Percentiles rank a stretch among this genome's conserved stretches.
phyloP scores from a whole-genome alignment of 768 basidiomycete genomes.

The Mycena amicta region DNA sequence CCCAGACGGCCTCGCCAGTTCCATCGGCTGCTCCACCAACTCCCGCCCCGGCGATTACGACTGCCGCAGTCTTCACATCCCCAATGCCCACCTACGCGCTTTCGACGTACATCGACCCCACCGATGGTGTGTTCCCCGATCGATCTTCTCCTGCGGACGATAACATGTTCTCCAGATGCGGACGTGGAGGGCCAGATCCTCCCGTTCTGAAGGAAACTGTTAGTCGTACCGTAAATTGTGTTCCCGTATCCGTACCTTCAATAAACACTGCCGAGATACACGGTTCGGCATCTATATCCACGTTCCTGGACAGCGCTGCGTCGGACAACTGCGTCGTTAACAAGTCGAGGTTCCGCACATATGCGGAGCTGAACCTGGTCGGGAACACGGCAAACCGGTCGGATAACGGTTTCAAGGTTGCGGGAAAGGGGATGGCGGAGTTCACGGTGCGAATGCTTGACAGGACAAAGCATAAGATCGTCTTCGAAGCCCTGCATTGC shows the following conservation, averaged over 20 bases:
- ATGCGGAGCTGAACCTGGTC: background rate
- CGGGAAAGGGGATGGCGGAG: background rate
- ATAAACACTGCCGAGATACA: background rate
- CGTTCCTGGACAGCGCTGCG: background rate
- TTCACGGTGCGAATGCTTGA: background rate
- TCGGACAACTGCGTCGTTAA: background rate
- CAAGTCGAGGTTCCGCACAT: background rate
- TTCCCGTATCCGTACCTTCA: background rate
- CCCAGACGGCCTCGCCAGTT: background rate
- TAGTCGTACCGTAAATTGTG: constrained; percentile 11
- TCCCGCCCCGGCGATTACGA: background rate
- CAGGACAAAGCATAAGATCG: background rate
- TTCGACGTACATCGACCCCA: background rate
- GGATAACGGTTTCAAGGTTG: background rate
- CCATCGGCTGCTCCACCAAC: background rate
- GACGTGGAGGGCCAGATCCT: constrained; percentile 12
- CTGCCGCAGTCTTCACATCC: background rate
- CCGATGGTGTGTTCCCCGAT: background rate
- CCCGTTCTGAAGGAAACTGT: constrained; percentile 9
- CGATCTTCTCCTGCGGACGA: background rate
- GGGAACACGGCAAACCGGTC: background rate
- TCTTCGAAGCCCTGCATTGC: background rate
- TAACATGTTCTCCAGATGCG: constrained; percentile 2
- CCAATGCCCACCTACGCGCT: constrained; percentile 9
- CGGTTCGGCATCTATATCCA: background rate